Evolutionary conservation across 208 protist genomes (phyloP), one percentile per base, ranked within the genome.

Genomic region (Leishmania lainsoni): DNA sequence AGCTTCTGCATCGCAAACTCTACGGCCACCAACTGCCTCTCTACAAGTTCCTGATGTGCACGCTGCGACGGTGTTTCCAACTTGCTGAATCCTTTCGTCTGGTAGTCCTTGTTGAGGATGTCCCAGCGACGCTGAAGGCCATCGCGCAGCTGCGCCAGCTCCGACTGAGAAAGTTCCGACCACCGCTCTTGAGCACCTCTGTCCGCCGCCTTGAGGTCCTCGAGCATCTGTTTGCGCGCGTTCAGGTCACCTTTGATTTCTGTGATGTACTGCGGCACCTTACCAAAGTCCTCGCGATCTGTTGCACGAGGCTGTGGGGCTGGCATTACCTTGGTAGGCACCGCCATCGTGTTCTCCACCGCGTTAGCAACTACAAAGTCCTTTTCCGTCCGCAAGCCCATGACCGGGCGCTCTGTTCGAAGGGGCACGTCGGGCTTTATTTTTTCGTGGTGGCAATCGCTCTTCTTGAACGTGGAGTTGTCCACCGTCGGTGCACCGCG

Each of bases 301-400:
- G 89, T 92, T 0, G 91, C 86, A 78, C 88, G 90, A 61, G 87
- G 88, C 61, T 89, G 77, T 75, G 81, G 66, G 14, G 83, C 76
- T 10, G 90, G 90, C 17, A 86, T 89, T 5, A 81, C 83, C 79
- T 96, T 98, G 9, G 90, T 91, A 9, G 95, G 94, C 73, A 97
- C 87, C 14, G 94, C 93, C 81, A 98, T 78, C 78, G 97, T 95
- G 80, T 92, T 98, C 69, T 99, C 97, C 6, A 99, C 98, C 12
- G 98, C 97, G 81, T 99, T 99, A 26, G 93, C 92, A 22, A 98
- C 89, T 14, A 99, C 95, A 81, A 95, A 99, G 78, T 99, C 98
- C 85, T 99, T 99, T 49, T 98, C 92, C 2, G 95, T 97, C 63
- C 91, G 97, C 16, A 99, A 81, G 0, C 97, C 97, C 93, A 98